These are phyloP conservation scores for Kwoniella dejecticola DNA, from an alignment of 768 basidiomycete genomes.

Conservation along the genomic window DNA sequence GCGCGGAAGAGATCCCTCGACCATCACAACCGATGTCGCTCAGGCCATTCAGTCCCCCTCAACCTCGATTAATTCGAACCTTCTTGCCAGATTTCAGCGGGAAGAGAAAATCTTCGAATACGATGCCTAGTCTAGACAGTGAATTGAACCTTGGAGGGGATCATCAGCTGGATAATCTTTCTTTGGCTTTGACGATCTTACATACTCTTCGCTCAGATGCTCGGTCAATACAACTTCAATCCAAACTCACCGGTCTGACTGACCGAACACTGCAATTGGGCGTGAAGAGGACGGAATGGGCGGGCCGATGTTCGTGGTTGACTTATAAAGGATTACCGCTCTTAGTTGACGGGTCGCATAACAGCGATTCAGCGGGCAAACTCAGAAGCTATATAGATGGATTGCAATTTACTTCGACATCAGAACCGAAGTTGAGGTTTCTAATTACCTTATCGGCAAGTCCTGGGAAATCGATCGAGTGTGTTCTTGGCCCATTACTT, in stretches of 20 bases:
- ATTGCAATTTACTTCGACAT: slow-evolving; percentile 52
- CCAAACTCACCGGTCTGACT: slow-evolving; percentile 57
- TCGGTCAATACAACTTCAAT: slow-evolving; percentile 42
- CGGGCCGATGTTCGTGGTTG: slow-evolving; percentile 74
- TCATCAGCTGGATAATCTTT: slow-evolving; percentile 86
- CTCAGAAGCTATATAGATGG: slow-evolving; percentile 68
- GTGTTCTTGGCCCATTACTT: slow-evolving; percentile 72
- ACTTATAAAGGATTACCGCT: slow-evolving; percentile 55
- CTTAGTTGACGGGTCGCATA: slow-evolving; percentile 93
- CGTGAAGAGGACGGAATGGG: slow-evolving; percentile 68
- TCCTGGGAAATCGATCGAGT: slow-evolving; percentile 74
- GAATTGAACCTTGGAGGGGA: slow-evolving; percentile 70
- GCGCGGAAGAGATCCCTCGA: background rate
- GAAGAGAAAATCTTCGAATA: background rate
- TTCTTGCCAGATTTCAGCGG: slow-evolving; percentile 12
- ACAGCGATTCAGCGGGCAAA: slow-evolving; percentile 71
- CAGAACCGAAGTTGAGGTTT: slow-evolving; percentile 61
- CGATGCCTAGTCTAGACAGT: slow-evolving; percentile 5
- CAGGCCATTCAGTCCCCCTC: slow-evolving; percentile 18
- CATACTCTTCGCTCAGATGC: slow-evolving; percentile 62
- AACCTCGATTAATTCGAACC: slow-evolving; percentile 18
- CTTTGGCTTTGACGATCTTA: slow-evolving; percentile 67
- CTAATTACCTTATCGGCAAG: slow-evolving; percentile 82
- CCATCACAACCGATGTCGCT: slow-evolving; percentile 2
- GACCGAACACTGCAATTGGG: slow-evolving; percentile 63